A percentile compares a stretch with the other conserved stretches of the same genome.
Evolutionary conservation across 1,139 yeast genomes (phyloP).

Genomic region (Sugiyamaella japonica): DNA sequence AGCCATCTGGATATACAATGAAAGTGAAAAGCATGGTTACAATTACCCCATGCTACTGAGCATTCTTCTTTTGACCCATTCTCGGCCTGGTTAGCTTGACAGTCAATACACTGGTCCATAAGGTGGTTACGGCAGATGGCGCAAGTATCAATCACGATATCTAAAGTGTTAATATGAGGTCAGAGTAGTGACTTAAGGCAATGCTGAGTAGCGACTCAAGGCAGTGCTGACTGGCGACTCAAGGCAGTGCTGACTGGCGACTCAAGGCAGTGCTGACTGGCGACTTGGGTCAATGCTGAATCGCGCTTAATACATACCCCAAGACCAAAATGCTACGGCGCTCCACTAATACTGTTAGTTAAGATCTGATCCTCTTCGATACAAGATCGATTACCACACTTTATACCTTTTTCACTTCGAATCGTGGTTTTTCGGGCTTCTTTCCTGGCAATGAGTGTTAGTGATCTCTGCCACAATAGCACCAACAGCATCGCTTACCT

Average conservation of each 20-base stretch:
- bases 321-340: slow-evolving; percentile 99
- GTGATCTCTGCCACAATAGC: not conserved
- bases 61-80: slow-evolving; percentile 73
- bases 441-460: slow-evolving; percentile 5
- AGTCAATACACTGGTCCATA: slow-evolving; percentile 98
- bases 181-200: no score
- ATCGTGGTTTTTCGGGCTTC: slow-evolving; percentile 48
- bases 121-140: slow-evolving; percentile 97
- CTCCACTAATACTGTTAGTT: slow-evolving; percentile 61
- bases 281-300: no score
- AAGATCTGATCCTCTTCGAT: not conserved
- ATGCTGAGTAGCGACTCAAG: no score
- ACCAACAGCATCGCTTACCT: not conserved
- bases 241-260: no score
- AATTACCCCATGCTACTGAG: slow-evolving; percentile 95
- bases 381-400: not conserved
- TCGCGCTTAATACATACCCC: slow-evolving; percentile 82
- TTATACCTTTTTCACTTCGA: slow-evolving; percentile 60
- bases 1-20: slow-evolving; percentile 98
- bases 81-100: slow-evolving; percentile 74
- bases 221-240: no score
- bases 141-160: slow-evolving; percentile 92
- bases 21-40: slow-evolving; percentile 92
- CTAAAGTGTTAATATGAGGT: slow-evolving; percentile 30
- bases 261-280: no score